Evolutionary conservation across 345 rosid species (phyloP).

Genomic region (Eucalyptus melliodora): DNA sequence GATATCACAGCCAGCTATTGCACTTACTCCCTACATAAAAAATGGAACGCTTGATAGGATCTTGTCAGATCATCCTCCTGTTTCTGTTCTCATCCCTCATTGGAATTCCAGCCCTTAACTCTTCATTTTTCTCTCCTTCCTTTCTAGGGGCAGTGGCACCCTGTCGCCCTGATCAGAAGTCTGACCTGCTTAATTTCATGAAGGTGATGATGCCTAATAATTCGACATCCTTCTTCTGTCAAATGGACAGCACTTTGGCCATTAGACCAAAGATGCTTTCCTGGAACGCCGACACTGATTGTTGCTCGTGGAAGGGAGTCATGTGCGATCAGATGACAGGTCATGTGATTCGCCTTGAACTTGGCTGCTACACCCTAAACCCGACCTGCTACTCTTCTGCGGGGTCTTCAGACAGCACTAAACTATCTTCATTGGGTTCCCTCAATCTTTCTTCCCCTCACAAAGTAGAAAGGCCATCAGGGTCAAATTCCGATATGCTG

Average conservation of each 20-base stretch:
- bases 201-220: rapidly evolving
- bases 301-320: neutral
- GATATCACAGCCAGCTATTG: neutral
- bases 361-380: rapidly evolving
- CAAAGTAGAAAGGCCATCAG: neutral
- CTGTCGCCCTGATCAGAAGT: neutral
- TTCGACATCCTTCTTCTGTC: neutral
- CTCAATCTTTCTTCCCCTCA: neutral
- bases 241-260: neutral
- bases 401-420: neutral
- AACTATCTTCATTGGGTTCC: neutral
- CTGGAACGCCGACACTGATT: neutral
- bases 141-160: too few species aligned
- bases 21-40: neutral
- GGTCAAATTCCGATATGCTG: neutral
- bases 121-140: neutral
- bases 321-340: neutral
- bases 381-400: neutral
- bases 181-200: neutral
- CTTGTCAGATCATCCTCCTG: neutral
- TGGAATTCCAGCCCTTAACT: neutral
- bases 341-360: neutral
- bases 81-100: neutral
- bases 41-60: neutral
- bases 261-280: neutral